Evolutionary conservation across 2,329 filamentous ascomycete species (phyloP).

Genomic region (Pyrenophora tritici-repentis): DNA sequence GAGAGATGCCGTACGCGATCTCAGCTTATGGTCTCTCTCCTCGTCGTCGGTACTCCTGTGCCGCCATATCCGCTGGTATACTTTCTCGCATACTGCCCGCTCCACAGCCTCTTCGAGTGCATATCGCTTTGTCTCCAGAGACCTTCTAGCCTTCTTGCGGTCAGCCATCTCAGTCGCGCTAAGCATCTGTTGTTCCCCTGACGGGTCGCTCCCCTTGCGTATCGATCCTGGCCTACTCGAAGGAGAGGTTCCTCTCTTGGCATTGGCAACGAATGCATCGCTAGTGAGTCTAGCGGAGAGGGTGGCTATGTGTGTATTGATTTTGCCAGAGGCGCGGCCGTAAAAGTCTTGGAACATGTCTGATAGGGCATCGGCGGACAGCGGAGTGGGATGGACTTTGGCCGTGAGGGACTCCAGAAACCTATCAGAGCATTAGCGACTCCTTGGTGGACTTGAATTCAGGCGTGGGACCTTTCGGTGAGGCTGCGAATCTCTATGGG

Average conservation of each 20-base stretch:
- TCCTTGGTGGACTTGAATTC: too few species aligned
- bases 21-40: constrained; percentile 89
- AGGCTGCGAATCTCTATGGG: constrained; percentile 92
- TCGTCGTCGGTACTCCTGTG: constrained; percentile 93
- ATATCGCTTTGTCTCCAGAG: constrained; percentile 75
- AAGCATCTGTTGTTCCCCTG: constrained; percentile 79
- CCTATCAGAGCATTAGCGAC: constrained; percentile 52
- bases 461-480: constrained; percentile 72
- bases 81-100: constrained; percentile 78
- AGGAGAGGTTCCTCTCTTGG: constrained; percentile 48
- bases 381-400: constrained; percentile 82
- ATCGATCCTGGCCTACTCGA: constrained; percentile 48
- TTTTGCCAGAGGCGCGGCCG: constrained; percentile 75
- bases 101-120: constrained; percentile 91
- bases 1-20: constrained; percentile 90
- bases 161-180: constrained; percentile 83
- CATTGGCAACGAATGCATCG: constrained; percentile 52
- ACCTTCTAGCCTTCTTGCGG: constrained; percentile 75
- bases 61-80: constrained; percentile 85
- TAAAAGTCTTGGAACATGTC: constrained; percentile 97
- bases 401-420: constrained; percentile 90
- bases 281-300: constrained; percentile 76
- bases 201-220: constrained; percentile 42
- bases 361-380: constrained; percentile 80
- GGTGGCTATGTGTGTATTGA: constrained; percentile 83